Conservation (phyloP, 352 stramenopile genomes). For the Hyphochytrium catenoides region DNA sequence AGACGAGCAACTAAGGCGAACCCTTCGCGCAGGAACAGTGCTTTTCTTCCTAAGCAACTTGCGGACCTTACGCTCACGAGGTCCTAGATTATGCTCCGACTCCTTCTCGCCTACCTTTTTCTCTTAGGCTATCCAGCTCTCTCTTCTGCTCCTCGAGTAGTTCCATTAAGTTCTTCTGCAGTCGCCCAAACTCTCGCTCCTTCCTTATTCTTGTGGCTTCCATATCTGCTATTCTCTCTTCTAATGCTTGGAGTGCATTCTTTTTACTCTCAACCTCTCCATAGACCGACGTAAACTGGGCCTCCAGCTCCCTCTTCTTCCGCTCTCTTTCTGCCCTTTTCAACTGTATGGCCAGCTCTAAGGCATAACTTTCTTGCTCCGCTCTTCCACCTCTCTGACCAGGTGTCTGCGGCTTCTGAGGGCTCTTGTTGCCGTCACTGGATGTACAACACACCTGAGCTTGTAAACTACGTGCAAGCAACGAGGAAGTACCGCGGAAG, state of each 20-base stretch:
- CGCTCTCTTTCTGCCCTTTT: slow-evolving; percentile 69
- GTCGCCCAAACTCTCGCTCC: slow-evolving; percentile 66
- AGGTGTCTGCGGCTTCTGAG: too few species aligned
- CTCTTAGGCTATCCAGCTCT: slow-evolving; percentile 63
- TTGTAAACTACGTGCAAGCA: too few species aligned
- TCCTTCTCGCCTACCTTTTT: too few species aligned
- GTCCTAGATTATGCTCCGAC: too few species aligned
- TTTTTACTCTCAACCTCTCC: slow-evolving; percentile 68
- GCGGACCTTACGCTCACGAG: too few species aligned
- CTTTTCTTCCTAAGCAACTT: too few species aligned
- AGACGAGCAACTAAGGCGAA: too few species aligned
- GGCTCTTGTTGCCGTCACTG: too few species aligned
- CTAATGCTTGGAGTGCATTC: slow-evolving; percentile 35
- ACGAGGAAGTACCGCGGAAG: too few species aligned
- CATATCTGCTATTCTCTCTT: slow-evolving; percentile 70
- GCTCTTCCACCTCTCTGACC: slow-evolving; percentile 17
- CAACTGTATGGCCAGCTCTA: slow-evolving; percentile 77
- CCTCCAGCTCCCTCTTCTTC: slow-evolving; percentile 69
- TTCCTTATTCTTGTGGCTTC: slow-evolving; percentile 70
- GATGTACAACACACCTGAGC: too few species aligned
- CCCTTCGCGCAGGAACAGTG: too few species aligned
- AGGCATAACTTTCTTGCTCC: slow-evolving; percentile 57
- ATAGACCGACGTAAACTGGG: slow-evolving; percentile 70
- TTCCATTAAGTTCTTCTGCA: slow-evolving; percentile 78
- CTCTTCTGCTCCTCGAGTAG: slow-evolving; percentile 77